phyloP scores from a whole-genome alignment of 495 filamentous ascomycete genomes.

The Xylaria bambusicola region DNA sequence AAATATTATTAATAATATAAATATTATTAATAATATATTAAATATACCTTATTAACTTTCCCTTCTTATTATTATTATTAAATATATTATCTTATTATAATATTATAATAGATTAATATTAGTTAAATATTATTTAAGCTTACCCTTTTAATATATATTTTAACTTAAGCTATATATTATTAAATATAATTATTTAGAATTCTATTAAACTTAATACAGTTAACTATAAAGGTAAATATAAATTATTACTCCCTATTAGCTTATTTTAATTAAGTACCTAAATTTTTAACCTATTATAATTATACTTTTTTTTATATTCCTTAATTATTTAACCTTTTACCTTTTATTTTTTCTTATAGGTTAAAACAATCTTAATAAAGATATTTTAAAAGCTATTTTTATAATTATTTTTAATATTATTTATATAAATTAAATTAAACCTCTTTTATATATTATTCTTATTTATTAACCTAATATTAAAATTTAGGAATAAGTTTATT shows the following conservation, averaged over 20 bases:
- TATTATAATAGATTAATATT: not conserved
- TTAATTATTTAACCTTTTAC: not conserved
- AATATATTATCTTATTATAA: not conserved
- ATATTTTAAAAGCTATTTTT: not conserved
- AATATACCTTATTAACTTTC: too few relatives aligned
- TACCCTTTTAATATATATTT: not conserved
- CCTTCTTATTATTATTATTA: too few relatives aligned
- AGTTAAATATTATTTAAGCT: slow-evolving; percentile 1
- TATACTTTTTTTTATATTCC: not conserved
- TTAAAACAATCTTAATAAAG: not conserved
- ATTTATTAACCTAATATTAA: slow-evolving; percentile 26
- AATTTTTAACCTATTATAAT: not conserved
- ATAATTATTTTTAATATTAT: slow-evolving; percentile 4
- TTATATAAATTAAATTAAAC: slow-evolving; percentile 36
- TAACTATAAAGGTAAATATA: not conserved
- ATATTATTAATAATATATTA: too few relatives aligned
- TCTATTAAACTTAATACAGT: not conserved
- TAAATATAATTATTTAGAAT: not conserved
- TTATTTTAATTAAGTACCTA: not conserved
- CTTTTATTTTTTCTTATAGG: not conserved
- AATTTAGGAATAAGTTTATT: slow-evolving; percentile 36
- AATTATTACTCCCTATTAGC: not conserved
- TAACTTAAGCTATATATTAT: not conserved
- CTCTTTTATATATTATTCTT: slow-evolving; percentile 13
- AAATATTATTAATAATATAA: too few relatives aligned